Percentiles rank a stretch among this genome's conserved stretches.
phyloP scores from a whole-genome alignment of 352 stramenopile genomes.

The Phytophthora syringae region DNA sequence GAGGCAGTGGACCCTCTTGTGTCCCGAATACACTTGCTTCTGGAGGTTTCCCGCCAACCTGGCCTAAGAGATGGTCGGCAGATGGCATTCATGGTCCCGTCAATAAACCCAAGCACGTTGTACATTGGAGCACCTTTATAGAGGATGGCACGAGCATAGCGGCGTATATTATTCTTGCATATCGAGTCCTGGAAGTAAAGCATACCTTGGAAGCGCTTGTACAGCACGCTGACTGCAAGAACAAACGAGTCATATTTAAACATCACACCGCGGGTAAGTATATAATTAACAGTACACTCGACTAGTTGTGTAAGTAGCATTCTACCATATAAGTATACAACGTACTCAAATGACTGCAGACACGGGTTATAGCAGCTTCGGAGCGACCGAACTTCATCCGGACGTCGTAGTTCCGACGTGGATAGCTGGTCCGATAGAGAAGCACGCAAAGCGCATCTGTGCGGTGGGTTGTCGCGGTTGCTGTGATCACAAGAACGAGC shows the following conservation, averaged over 20 bases:
- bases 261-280: conserved; percentile 11
- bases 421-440: conserved; percentile 10
- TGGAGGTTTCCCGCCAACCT: conserved; percentile 10
- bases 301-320: background rate
- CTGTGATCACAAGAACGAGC: conserved; percentile 10
- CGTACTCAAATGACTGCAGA: conserved; percentile 16
- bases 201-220: conserved; percentile 10
- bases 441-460: conserved; percentile 12
- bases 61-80: conserved; percentile 4
- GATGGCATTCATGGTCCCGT: conserved; percentile 12
- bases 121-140: conserved; percentile 12
- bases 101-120: conserved; percentile 20
- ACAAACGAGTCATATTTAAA: background rate
- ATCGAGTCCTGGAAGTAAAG: conserved; percentile 16
- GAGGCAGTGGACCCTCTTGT: conserved; percentile 15
- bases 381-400: conserved; percentile 11
- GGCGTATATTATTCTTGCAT: conserved; percentile 20
- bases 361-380: conserved; percentile 1
- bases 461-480: conserved; percentile 12
- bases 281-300: too few relatives aligned
- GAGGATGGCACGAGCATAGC: conserved; percentile 7
- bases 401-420: conserved; percentile 14
- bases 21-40: conserved; percentile 15
- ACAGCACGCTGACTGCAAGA: conserved; percentile 6
- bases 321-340: background rate